A percentile compares a stretch with the other conserved stretches of the same genome.
Conservation (phyloP, 2,329 filamentous ascomycete genomes). For the Colletotrichum sp. region DNA sequence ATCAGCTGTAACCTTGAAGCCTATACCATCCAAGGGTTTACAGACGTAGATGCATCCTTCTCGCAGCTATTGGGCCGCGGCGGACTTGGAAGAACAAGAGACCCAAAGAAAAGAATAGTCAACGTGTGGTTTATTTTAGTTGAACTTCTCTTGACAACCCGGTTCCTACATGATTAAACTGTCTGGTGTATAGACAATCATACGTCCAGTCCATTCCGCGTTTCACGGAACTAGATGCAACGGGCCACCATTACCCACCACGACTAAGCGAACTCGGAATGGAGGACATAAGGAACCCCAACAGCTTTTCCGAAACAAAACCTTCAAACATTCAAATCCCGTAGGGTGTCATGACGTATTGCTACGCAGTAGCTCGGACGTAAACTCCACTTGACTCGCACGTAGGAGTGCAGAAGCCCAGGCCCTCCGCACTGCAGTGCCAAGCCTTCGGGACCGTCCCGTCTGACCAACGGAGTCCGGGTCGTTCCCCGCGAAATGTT, state of each 20-base stretch:
- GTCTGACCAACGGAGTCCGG: constrained; percentile 15
- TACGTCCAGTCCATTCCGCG: background rate
- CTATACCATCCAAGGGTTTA: too few relatives aligned
- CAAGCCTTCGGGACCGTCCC: constrained; percentile 7
- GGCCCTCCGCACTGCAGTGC: background rate
- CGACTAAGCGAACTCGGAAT: background rate
- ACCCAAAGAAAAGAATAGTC: too few relatives aligned
- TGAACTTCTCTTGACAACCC: rapidly evolving
- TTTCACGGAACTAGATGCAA: background rate
- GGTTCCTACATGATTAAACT: rapidly evolving
- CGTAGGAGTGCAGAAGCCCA: background rate
- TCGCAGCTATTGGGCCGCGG: too few relatives aligned
- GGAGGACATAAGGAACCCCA: background rate
- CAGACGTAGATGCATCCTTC: too few relatives aligned
- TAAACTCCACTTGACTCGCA: background rate
- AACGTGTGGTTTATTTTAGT: rapidly evolving
- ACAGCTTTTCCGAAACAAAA: background rate
- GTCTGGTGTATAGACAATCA: rapidly evolving
- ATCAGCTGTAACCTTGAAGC: too few relatives aligned
- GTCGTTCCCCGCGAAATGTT: constrained; percentile 7
- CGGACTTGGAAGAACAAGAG: too few relatives aligned
- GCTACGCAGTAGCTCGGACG: background rate
- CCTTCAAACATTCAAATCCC: background rate
- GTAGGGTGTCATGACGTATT: background rate
- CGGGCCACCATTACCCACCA: background rate